phyloP scores from a whole-genome alignment of 2,329 filamentous ascomycete genomes.

The Clonostachys solani region DNA sequence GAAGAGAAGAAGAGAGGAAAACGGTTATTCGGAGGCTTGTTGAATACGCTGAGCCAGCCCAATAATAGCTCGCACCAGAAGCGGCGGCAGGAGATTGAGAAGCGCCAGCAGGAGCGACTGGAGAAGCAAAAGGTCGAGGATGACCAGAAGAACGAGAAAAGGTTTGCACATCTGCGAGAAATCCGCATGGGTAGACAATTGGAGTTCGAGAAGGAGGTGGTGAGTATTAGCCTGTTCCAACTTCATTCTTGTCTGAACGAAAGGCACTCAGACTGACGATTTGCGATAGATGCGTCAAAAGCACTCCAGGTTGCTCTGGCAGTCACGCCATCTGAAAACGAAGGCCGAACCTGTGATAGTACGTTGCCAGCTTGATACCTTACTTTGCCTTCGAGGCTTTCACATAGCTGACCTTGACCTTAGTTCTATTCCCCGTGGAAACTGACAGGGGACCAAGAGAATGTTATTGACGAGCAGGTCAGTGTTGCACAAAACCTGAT shows the following conservation, averaged over 20 bases:
- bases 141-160: slow-evolving; percentile 62
- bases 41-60: slow-evolving; percentile 75
- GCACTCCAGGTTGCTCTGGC: slow-evolving; percentile 67
- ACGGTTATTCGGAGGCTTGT: slow-evolving; percentile 78
- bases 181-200: slow-evolving; percentile 66
- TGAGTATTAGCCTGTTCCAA: slow-evolving; percentile 36
- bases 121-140: slow-evolving; percentile 70
- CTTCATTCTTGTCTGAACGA: neutral
- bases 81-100: slow-evolving; percentile 76
- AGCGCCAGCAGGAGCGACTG: slow-evolving; percentile 72
- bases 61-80: slow-evolving; percentile 59
- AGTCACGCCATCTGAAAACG: slow-evolving; percentile 72
- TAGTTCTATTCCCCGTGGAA: slow-evolving; percentile 89
- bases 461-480: slow-evolving; percentile 66
- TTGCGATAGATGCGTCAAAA: slow-evolving; percentile 65
- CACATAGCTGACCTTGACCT: neutral
- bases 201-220: slow-evolving; percentile 70
- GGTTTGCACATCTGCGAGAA: slow-evolving; percentile 55
- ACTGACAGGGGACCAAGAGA: slow-evolving; percentile 63
- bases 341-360: slow-evolving; percentile 70
- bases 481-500: slow-evolving; percentile 60
- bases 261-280: slow-evolving; percentile 8
- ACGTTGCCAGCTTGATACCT: slow-evolving; percentile 25
- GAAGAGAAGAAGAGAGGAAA: slow-evolving; percentile 84
- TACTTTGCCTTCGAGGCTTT: neutral